Evolutionary conservation across 768 basidiomycete species (phyloP).

Genomic region (Clitopilus passeckerianus): DNA sequence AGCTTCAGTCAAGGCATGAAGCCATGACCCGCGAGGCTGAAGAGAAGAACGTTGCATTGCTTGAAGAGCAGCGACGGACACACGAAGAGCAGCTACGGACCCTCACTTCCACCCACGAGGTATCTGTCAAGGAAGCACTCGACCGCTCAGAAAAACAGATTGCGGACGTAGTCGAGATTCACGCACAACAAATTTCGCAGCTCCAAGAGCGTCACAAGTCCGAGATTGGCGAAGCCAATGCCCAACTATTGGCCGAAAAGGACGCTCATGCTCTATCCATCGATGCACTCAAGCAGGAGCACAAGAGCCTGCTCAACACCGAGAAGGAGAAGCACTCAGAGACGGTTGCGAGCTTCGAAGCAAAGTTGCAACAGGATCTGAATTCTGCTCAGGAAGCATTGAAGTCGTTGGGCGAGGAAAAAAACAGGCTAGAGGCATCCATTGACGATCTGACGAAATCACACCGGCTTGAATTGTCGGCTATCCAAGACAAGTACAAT

Average conservation of each 20-base stretch:
- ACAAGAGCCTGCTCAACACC: background rate
- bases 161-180: conserved; percentile 28
- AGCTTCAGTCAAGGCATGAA: conserved; percentile 29
- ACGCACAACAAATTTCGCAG: conserved; percentile 38
- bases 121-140: conserved; percentile 11
- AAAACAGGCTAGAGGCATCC: background rate
- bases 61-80: conserved; percentile 49
- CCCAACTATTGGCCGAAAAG: background rate
- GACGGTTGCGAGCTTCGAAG: background rate
- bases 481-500: conserved; percentile 43
- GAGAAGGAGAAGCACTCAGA: background rate
- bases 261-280: background rate
- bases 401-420: background rate
- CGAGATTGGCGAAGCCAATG: conserved; percentile 25
- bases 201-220: conserved; percentile 44
- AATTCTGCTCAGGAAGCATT: background rate
- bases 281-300: background rate
- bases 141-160: conserved; percentile 18
- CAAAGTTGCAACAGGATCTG: background rate
- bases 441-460: conserved; percentile 19
- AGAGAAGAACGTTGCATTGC: conserved; percentile 49
- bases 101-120: background rate
- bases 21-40: conserved; percentile 39
- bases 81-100: conserved; percentile 34
- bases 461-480: conserved; percentile 32